A percentile compares a stretch with the other conserved stretches of the same genome.
Evolutionary conservation across 257 asterid genomes (phyloP).

Genomic region (Penstemon eatonii): DNA sequence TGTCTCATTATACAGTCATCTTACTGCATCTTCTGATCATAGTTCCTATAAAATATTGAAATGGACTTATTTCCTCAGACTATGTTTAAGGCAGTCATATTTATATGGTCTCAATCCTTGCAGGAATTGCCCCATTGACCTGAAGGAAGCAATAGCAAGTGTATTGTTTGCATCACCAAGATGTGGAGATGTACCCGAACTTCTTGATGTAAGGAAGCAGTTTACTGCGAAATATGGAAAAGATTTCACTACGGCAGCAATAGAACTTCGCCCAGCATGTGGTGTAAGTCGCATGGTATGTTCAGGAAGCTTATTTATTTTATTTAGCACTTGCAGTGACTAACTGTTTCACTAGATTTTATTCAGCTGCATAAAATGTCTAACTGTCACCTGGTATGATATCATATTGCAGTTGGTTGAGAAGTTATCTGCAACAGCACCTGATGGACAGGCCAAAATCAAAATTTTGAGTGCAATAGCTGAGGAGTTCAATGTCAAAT

Average conservation of each 20-base stretch:
- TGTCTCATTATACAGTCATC: no score
- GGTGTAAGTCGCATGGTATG: constrained; percentile 94
- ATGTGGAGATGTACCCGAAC: constrained; percentile 96
- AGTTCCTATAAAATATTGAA: no score
- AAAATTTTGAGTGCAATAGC: constrained; percentile 71
- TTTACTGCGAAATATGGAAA: constrained; percentile 85
- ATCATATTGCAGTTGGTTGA: constrained; percentile 69
- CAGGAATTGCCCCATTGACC: constrained; percentile 92
- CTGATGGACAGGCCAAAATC: constrained; percentile 75
- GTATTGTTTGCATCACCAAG: constrained; percentile 86
- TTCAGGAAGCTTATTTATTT: constrained; percentile 23
- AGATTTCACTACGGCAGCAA: constrained; percentile 74
- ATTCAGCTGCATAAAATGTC: constrained; percentile 22
- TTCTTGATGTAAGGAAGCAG: constrained; percentile 72
- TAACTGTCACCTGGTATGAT: constrained; percentile 16
- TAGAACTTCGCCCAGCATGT: constrained; percentile 85
- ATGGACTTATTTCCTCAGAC: no score
- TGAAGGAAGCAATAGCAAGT: constrained; percentile 94
- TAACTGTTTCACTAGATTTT: not conserved
- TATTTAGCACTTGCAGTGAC: not conserved
- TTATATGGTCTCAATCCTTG: constrained; percentile 28
- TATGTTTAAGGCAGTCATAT: not conserved
- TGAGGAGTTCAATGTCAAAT: constrained; percentile 70
- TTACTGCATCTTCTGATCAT: no score
- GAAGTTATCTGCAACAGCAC: constrained; percentile 81